phyloP scores from a whole-genome alignment of 208 protist genomes.

The Lotmaria passim region DNA sequence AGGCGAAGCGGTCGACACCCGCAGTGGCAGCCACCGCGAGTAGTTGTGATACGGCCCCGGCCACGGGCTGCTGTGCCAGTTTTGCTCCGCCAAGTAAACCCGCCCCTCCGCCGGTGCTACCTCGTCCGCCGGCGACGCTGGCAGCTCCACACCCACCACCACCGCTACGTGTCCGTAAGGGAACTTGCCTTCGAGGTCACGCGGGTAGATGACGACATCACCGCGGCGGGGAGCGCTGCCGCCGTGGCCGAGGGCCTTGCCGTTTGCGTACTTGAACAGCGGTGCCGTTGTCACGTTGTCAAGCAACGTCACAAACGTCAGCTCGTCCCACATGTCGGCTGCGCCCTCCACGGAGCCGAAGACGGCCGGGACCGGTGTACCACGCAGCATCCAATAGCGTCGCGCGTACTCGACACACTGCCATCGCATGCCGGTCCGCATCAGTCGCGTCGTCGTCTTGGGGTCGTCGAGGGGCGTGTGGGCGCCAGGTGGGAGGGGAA shows the following conservation, averaged over 20 bases:
- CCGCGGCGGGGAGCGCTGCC: conserved; percentile 43
- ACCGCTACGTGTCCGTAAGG: conserved; percentile 84
- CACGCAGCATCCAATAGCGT: conserved; percentile 86
- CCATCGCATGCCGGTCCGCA: conserved; percentile 75
- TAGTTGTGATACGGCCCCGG: conserved; percentile 76
- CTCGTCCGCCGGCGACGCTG: not conserved
- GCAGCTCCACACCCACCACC: conserved; percentile 50
- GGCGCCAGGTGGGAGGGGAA: conserved; percentile 13
- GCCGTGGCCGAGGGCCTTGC: conserved; percentile 17
- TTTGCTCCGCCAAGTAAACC: conserved; percentile 83
- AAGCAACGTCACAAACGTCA: conserved; percentile 39
- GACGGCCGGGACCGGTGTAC: conserved; percentile 43
- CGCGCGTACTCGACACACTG: conserved; percentile 90
- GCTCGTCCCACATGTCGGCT: conserved; percentile 72
- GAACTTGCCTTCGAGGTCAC: conserved; percentile 36
- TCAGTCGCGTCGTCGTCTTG: conserved; percentile 11
- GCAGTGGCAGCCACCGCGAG: conserved; percentile 31
- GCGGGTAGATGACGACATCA: conserved; percentile 80
- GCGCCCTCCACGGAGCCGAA: conserved; percentile 71
- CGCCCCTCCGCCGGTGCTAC: not conserved
- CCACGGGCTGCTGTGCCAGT: conserved; percentile 80
- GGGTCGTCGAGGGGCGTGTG: not conserved
- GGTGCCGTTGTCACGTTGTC: conserved; percentile 37
- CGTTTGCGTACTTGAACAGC: conserved; percentile 59
- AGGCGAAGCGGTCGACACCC: conserved; percentile 3